Base-by-base conservation (phyloP, 2,329 filamentous ascomycete genomes). In the Trichoderma koningiopsis region DNA sequence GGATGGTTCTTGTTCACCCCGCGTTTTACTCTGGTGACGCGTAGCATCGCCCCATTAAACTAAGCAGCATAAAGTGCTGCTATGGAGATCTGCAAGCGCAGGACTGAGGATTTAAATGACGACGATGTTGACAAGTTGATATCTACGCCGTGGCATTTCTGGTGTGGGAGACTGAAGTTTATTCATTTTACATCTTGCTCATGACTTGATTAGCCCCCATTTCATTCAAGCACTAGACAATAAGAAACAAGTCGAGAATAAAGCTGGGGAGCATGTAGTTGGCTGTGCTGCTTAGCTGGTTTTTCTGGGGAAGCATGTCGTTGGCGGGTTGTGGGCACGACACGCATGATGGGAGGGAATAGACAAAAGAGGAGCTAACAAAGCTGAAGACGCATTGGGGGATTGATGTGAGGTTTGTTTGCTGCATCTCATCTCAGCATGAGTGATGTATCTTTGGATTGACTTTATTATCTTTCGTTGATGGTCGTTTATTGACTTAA, bases 331-430 rank as follows among this genome's bases (percentile, higher is more conserved):
- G 77, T 43, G 73, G 73, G 33, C 74, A 79, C 67, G 75, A 76
- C 67, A 31, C 6, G 37, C 73, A 77, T 71, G 76, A 81, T 70
- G 78, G 79, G 69, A 80, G 80, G 71, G 79, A 83, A 63, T 88
- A 83, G 80, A 81, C 81, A 24, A 80, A 82, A 70, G 85, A 86
- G 72, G 81, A 85, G 70, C 76, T 85, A 29, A 83, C 83, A 19
- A 85, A 87, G 73, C 77, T 88, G 55, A 83, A 88, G 75, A 78
- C 78, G 60, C 88, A 87, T 82, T 88, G 86, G 86, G 85, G 85
- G 2, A 80, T 80, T 57, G 86, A 88, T 79, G 86, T 87, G 75
- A 75, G 83, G 68, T 61, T 47, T 64, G 14, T 40, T 43, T 43
- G 37, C 37, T 62, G 13, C 27, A 7, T 4, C 19, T 47, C 29